phyloP scores from a whole-genome alignment of 192 early-diverging fungal species.

The Mortierella hygrophila region DNA sequence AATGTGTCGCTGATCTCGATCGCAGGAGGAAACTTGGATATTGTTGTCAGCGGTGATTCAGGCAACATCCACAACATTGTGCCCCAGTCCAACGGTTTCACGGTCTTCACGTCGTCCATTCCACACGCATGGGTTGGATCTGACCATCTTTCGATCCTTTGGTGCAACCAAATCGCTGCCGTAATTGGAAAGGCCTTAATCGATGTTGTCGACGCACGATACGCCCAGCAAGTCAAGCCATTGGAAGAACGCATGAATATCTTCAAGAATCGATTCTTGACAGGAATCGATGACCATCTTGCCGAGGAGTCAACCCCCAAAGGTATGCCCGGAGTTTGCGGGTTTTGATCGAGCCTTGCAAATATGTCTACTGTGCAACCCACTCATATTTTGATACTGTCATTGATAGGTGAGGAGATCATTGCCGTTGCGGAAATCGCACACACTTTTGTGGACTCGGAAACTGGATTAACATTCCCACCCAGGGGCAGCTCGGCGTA shows the following conservation, averaged over 20 bases:
- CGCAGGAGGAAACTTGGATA: constrained; percentile 91
- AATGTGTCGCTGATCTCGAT: constrained; percentile 86
- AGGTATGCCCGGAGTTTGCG: constrained; percentile 1
- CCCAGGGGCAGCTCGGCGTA: constrained; percentile 7
- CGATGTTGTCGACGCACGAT: constrained; percentile 73
- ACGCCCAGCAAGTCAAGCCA: constrained; percentile 72
- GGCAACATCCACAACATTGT: constrained; percentile 77
- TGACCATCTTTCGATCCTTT: constrained; percentile 90
- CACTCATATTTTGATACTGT: not conserved
- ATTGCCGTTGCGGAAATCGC: constrained; percentile 12
- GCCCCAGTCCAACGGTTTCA: constrained; percentile 76
- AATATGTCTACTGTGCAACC: not conserved
- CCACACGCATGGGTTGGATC: constrained; percentile 90
- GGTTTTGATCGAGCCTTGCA: not conserved
- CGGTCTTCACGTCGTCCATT: constrained; percentile 82
- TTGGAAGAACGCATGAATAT: constrained; percentile 72
- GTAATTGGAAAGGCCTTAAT: constrained; percentile 72
- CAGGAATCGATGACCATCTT: constrained; percentile 60
- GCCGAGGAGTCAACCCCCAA: not conserved
- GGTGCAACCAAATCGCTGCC: constrained; percentile 91
- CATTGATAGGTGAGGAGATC: constrained; percentile 17
- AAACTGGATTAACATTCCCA: constrained; percentile 17
- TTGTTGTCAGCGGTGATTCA: constrained; percentile 85
- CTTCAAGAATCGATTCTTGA: constrained; percentile 72
- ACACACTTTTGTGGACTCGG: constrained; percentile 25